These are phyloP conservation scores for Immersiella caudata DNA, from an alignment of 495 filamentous ascomycete genomes.

Conservation along the genomic window DNA sequence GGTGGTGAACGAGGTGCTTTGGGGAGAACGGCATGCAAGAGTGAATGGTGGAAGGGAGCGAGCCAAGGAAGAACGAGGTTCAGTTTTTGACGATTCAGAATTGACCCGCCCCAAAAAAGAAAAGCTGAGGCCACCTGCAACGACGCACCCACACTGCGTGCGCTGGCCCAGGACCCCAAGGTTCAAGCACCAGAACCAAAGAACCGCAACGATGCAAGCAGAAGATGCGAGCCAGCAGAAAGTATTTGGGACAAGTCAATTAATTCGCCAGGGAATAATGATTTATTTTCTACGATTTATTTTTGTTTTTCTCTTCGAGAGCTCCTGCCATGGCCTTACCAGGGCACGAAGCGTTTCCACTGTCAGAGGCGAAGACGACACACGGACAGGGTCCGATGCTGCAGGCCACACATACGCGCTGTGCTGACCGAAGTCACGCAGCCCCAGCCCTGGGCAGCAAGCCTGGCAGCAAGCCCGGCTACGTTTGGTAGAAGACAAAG, in stretches of 20 bases:
- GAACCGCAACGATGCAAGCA: no score
- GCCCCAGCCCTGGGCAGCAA: neutral
- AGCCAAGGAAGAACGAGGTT: constrained; percentile 31
- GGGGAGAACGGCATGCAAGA: constrained; percentile 26
- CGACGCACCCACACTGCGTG: constrained; percentile 3
- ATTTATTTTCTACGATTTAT: no score
- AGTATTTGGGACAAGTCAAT: no score
- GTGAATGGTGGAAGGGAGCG: constrained; percentile 28
- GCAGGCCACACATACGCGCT: neutral
- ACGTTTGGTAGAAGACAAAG: neutral
- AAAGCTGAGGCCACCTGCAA: constrained; percentile 30
- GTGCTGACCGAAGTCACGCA: neutral
- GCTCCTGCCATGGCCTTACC: no score
- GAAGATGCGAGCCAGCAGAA: no score
- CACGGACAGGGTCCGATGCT: neutral
- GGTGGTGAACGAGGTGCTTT: constrained; percentile 27
- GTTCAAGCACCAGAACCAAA: neutral
- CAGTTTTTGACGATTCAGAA: constrained; percentile 42
- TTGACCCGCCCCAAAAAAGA: constrained; percentile 33
- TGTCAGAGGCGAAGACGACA: neutral
- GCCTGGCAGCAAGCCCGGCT: neutral
- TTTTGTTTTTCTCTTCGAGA: no score
- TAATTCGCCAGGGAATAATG: no score
- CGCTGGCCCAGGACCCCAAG: neutral
- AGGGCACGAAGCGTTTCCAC: neutral